These are phyloP conservation scores for Pythium myriotylum DNA, from an alignment of 352 stramenopile species.

Conservation along the genomic window DNA sequence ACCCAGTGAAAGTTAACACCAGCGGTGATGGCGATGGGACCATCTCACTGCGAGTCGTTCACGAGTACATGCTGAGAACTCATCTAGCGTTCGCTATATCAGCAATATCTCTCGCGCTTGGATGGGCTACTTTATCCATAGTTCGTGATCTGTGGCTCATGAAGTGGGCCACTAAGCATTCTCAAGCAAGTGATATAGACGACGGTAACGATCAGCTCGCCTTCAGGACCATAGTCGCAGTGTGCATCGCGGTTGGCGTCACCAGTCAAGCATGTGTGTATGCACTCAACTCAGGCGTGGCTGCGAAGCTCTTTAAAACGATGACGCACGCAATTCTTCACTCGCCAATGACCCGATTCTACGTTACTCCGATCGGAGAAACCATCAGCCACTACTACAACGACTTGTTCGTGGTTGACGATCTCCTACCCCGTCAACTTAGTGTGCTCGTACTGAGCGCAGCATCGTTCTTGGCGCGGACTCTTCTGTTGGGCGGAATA, in stretches of 20 bases:
- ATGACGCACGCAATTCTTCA: slow-evolving; percentile 52
- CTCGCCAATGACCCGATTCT: slow-evolving; percentile 47
- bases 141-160: neutral
- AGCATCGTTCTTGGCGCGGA: neutral
- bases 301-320: slow-evolving; percentile 68
- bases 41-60: no score
- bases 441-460: neutral
- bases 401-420: slow-evolving; percentile 46
- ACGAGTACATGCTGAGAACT: no score
- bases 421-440: neutral
- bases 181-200: no score
- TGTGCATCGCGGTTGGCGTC: no score
- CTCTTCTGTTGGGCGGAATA: neutral
- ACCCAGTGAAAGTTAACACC: no score
- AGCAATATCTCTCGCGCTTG: no score
- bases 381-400: slow-evolving; percentile 87
- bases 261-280: no score
- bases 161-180: no score
- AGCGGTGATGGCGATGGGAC: no score
- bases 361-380: slow-evolving; percentile 84
- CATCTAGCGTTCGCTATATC: no score
- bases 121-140: no score
- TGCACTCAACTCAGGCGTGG: neutral
- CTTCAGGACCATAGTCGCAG: neutral
- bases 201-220: no score